Percentiles rank a stretch among this genome's conserved stretches.
phyloP scores from a whole-genome alignment of 495 filamentous ascomycete species.

The Penicillium cinerascens region DNA sequence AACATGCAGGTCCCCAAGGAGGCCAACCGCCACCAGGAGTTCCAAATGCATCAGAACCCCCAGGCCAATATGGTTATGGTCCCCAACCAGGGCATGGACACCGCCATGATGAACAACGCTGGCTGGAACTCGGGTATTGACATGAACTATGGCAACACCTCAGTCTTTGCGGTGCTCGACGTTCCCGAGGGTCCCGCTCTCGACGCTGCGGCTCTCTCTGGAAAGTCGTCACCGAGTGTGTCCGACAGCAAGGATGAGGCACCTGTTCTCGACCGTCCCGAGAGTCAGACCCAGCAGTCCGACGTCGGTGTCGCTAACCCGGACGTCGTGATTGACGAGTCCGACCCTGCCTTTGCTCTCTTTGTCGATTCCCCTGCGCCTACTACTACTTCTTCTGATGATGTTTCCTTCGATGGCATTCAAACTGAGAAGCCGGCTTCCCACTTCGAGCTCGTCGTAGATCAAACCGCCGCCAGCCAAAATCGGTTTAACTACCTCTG shows the following conservation, averaged over 20 bases:
- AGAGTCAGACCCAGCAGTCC: constrained; percentile 28
- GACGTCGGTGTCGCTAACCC: constrained; percentile 32
- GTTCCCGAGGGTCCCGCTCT: constrained; percentile 67
- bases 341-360: constrained; percentile 57
- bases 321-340: constrained; percentile 55
- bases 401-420: constrained; percentile 51
- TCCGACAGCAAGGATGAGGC: constrained; percentile 50
- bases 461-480: constrained; percentile 28
- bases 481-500: constrained; percentile 44
- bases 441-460: constrained; percentile 59
- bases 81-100: constrained; percentile 68
- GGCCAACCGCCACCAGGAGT: constrained; percentile 50
- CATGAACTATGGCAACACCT: constrained; percentile 62
- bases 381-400: constrained; percentile 13
- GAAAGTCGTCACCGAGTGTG: constrained; percentile 55
- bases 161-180: constrained; percentile 75
- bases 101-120: constrained; percentile 48
- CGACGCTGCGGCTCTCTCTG: constrained; percentile 59
- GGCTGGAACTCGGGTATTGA: constrained; percentile 31
- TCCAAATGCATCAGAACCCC: constrained; percentile 55
- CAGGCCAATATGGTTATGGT: constrained; percentile 71
- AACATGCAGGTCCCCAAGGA: constrained; percentile 54
- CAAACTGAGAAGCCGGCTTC: constrained; percentile 55
- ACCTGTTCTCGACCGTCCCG: constrained; percentile 43
- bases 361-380: constrained; percentile 49